A percentile compares a stretch with the other conserved stretches of the same genome.
phyloP scores from a whole-genome alignment of 306 rosid species.

The Begonia masoniana region DNA sequence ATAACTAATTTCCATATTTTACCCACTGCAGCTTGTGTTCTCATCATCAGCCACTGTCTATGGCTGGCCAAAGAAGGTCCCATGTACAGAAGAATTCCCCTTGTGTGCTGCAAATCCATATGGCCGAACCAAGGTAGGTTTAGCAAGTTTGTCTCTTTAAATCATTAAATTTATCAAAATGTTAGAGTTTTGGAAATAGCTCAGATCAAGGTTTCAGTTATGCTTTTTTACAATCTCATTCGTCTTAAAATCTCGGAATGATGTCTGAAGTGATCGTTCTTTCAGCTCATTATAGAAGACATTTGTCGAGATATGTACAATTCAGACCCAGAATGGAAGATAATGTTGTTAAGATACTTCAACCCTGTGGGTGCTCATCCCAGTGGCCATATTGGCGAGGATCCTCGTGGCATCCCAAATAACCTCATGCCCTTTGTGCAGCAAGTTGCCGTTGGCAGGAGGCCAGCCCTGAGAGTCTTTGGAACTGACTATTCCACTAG shows the following conservation, averaged over 20 bases:
- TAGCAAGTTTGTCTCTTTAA: not conserved
- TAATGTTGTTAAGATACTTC: conserved; percentile 83
- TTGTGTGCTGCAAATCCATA: conserved; percentile 80
- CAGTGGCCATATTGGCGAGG: conserved; percentile 94
- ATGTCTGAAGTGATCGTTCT: conserved; percentile 13
- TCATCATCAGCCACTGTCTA: conserved; percentile 99
- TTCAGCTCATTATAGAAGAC: conserved; percentile 89
- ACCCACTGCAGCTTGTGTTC: conserved; percentile 85
- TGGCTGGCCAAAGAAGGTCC: conserved; percentile 99
- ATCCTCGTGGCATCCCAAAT: conserved; percentile 90
- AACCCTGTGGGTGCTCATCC: conserved; percentile 96
- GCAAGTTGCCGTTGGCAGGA: conserved; percentile 97
- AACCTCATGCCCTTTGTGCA: conserved; percentile 98
- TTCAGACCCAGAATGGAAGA: conserved; percentile 77
- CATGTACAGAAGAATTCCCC: conserved; percentile 96
- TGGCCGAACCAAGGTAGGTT: conserved; percentile 85
- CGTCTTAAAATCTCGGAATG: conserved; percentile 4
- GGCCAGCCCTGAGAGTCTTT: conserved; percentile 68
- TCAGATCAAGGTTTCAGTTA: not conserved
- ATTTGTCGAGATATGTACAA: conserved; percentile 56
- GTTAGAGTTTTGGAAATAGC: not conserved
- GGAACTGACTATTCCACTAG: conserved; percentile 77
- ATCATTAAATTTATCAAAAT: not conserved
- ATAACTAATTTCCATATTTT: conserved; percentile 5
- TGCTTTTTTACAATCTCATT: not conserved